Evolutionary conservation across 2,329 filamentous ascomycete genomes (phyloP), one percentile per base, ranked within the genome.

Genomic region (Mollisiaceae sp.): DNA sequence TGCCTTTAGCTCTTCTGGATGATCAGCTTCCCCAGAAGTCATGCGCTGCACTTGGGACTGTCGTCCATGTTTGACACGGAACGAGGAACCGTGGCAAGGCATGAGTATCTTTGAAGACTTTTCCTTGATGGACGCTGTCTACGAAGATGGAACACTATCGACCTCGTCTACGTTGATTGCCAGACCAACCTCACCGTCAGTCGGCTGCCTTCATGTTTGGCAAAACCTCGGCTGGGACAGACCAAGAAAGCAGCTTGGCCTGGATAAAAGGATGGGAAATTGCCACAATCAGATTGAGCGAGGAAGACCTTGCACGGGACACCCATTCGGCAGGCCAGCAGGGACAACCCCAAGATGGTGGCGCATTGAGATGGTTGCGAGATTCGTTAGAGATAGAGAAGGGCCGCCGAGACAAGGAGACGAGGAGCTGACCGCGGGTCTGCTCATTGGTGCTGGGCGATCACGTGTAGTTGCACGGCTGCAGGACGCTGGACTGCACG

Each of bases 401-500:
- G 38, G 35, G 55, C 18, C 20, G 15, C 20, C 15, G 15, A 14
- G 22, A 32, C 35, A 1, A 24, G 38, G 38, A 41, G 12, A 41
- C 38, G 15, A 12, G 38, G 36, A 27, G 24, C 47, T 39, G 36
- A 45, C 45, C 20, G 9, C 45, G 2, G n/a, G 32, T 32, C 20
- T 50, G n/a, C 45, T 18, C 50, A 57, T 57, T 57, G 55, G 55
- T 50, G 8, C n/a, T 50, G 35, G 3, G 18, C 3, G 1, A 22
- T 41, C 38, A 45, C 54, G 54, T 62, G 41, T n/a, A 45, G 59
- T 60, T 2, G 27, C 14, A 32, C 36, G 39, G 36, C 15, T 50
- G 61, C 55, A 55, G 60, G 39, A 59, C 56, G n/a, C 14, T 36
- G n/a, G 32, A 65, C 67, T 71, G 69, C 67, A 69, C 55, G 65